Conservation (phyloP, 2,329 filamentous ascomycete species). For the Diaporthe sp. region DNA sequence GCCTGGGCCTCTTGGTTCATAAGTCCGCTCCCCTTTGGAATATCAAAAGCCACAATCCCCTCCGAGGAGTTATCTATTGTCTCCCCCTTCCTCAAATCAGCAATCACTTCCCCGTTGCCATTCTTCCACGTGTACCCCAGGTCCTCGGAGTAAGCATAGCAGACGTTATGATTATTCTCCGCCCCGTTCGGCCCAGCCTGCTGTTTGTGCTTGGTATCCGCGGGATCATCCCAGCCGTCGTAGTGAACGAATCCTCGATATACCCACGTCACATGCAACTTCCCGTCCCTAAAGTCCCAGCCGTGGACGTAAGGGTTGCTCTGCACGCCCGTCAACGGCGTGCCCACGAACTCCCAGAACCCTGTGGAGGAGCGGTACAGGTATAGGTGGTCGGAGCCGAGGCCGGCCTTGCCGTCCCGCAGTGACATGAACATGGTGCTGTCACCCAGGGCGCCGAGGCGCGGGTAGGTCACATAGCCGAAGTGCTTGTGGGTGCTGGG, state of each 20-base stretch:
- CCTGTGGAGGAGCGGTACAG: constrained; percentile 53
- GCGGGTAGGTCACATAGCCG: constrained; percentile 61
- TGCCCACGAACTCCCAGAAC: constrained; percentile 54
- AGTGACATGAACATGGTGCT: constrained; percentile 60
- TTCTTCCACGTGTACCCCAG: constrained; percentile 58
- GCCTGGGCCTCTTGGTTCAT: constrained; percentile 65
- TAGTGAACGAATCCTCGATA: constrained; percentile 62
- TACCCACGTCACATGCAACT: constrained; percentile 62
- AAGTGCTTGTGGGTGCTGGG: constrained; percentile 46
- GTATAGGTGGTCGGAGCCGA: constrained; percentile 62
- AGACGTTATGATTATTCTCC: constrained; percentile 63
- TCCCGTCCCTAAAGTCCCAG: constrained; percentile 50
- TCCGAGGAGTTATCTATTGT: constrained; percentile 55
- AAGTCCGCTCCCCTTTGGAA: constrained; percentile 60
- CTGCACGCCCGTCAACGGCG: constrained; percentile 56
- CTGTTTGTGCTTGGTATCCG: constrained; percentile 55
- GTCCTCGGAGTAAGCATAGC: constrained; percentile 62
- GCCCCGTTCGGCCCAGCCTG: constrained; percentile 58
- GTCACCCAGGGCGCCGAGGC: constrained; percentile 55
- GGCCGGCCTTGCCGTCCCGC: constrained; percentile 63
- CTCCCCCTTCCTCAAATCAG: constrained; percentile 49
- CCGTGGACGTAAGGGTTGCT: constrained; percentile 67
- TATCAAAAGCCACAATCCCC: constrained; percentile 58
- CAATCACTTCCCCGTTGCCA: constrained; percentile 51
- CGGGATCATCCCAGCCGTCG: constrained; percentile 55